Evolutionary conservation across 257 asterid species (phyloP), one percentile per base, ranked within the genome.

Genomic region (Asclepias syriaca): DNA sequence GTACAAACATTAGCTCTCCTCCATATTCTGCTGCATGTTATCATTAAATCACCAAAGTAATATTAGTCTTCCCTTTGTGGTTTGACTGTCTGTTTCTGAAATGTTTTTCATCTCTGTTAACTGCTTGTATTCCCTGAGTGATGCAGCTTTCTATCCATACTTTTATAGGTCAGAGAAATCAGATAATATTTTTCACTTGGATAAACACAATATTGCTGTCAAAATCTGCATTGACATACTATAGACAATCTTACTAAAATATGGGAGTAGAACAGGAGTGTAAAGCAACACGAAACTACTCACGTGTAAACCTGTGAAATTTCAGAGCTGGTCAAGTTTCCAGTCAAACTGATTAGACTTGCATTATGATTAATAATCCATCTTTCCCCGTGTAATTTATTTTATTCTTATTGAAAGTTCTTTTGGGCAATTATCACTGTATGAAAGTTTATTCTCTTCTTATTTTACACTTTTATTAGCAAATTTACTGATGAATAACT

Each of bases 1-100:
- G 98, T 95, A 80, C 70, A 72, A 60, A 66, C 48, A 8, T 39
- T 37, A 68, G 24, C 68, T 70, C 56, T 70, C 50, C 58, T 45
- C 57, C 74, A 16, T 32, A 22, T 70, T 68, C 67, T 15, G 16
- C 65, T 32, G 48, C 24, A 40, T 18, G 2, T 51, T 37, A 64
- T 46, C 27, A 4, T 39, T 49, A 24, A 63, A 16, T 55, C 15
- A 12, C 19, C 68, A 0, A 39, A 37, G 29, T 18, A 16, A 37
- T 32, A 15, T 18, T 37, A 37, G 14, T 15, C 18, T 18, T 37
- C 68, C 56, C 19, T 24, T 27, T 46, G 51, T 72, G 63, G 53
- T 61, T 72, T 21, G 11, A 57, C 34, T n/a, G 7, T 40, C 4
- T 57, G 18, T 13, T 55, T 22, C 37, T 51, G 72, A 21, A 69